phyloP scores from a whole-genome alignment of 2,329 filamentous ascomycete species.

The Penicillium hesseltinei region DNA sequence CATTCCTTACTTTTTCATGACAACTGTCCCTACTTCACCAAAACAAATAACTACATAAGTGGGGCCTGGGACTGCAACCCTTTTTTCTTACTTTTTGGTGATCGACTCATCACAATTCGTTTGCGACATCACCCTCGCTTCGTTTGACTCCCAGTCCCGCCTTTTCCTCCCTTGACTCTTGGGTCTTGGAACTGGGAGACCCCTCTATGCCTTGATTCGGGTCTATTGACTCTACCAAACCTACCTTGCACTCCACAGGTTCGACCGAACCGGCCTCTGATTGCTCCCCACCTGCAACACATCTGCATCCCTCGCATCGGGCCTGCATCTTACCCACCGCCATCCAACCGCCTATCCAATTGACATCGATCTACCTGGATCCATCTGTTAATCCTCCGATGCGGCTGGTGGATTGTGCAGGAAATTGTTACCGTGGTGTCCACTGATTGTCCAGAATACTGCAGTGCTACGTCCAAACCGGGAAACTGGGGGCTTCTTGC shows the following conservation, averaged over 20 bases:
- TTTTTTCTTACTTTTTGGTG: neutral
- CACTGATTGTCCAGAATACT: constrained; percentile 21
- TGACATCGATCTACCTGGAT: neutral
- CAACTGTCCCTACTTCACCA: neutral
- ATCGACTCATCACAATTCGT: constrained; percentile 13
- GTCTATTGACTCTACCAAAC: constrained; percentile 6
- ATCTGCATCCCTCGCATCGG: constrained; percentile 25
- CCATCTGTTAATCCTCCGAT: constrained; percentile 20
- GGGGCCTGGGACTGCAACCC: neutral
- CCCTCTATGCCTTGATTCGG: constrained; percentile 1
- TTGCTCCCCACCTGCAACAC: constrained; percentile 13
- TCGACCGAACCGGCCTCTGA: constrained; percentile 8
- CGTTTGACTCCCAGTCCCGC: neutral
- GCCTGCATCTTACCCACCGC: constrained; percentile 6
- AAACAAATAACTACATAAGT: constrained; percentile 11
- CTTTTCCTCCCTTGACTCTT: constrained; percentile 2
- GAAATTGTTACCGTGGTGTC: constrained; percentile 4
- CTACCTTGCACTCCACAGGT: constrained; percentile 16
- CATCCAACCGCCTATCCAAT: constrained; percentile 14
- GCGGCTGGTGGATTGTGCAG: constrained; percentile 14
- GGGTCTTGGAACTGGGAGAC: neutral
- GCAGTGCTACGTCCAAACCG: constrained; percentile 18
- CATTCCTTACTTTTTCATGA: constrained; percentile 7
- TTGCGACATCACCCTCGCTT: constrained; percentile 14
- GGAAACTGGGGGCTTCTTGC: constrained; percentile 17